Base-by-base conservation (phyloP, 129 eudicot species). In the Arctium minus region DNA sequence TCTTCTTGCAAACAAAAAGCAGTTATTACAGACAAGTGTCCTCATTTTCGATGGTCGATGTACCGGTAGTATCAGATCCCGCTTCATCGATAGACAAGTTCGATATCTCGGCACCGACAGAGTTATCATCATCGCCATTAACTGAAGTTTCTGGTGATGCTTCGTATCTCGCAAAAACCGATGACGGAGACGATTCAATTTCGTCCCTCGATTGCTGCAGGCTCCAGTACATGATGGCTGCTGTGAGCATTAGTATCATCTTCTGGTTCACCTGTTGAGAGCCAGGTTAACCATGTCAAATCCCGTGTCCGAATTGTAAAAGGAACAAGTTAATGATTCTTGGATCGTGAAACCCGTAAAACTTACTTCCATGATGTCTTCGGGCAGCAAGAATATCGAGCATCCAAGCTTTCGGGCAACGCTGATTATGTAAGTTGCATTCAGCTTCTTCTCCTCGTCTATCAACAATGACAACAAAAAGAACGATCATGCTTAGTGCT, bases 331-430 rank as follows among this genome's bases (percentile, higher is more conserved):
- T 69, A 30, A 39, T 35, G 48, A 56, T 46, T 46, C 29, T 56
- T 6, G 74, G 56, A 39, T 11, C 12, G 18, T 8, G 8, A 46
- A 22, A 77, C n/a, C 10, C 1, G 42, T 22, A 3, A 38, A 69
- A 50, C 69, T 56, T 11, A 46, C 99, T 94, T 96, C 97, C 87
- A 96, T 92, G 78, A 96, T 93, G 85, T 96, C 99, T 84, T 96
- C 99, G 0, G 99, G 99, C 87, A 96, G 83, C 86, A 96, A 77
- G 90, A 96, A 93, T 29, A 96, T 87, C 31, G 98, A 93, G 86
- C 99, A 96, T 38, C 99, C 99, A 39, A 96, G 98, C 87, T 96
- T 96, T 80, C 98, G 86, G 17, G 99, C 99, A 70, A 96, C 99
- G 44, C 98, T 96, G 87, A 93, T 93, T 64, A 93, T 96, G 78